Base-by-base conservation (phyloP, 1,284 basidiomycete species). In the Inonotus obliquus region DNA sequence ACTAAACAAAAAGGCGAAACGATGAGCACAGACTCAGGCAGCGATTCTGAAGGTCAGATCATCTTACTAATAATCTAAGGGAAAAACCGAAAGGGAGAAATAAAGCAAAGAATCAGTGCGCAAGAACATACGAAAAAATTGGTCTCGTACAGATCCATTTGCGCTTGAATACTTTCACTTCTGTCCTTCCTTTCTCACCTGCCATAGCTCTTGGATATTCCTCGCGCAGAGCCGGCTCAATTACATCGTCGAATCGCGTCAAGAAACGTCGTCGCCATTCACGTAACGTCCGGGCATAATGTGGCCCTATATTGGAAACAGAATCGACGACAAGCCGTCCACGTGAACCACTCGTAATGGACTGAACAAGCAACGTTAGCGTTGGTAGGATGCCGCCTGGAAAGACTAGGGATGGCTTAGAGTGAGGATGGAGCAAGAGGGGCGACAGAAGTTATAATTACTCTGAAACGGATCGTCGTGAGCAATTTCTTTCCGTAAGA, bases 201-300 rank as follows among this genome's bases (percentile, higher is more conserved):
- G 59, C 51, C 76, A 83, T 81, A 17, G 81, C 74, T 13, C 79
- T 77, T 0, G 84, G 83, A 69, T 91, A 85, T 66, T 90, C 86
- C 23, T 75, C 74, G 62, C 80, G 76, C 57, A 93, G 73, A 0
- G 87, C 82, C 1, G 86, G 85, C 1, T 80, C 78, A 59, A 92
- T 84, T 45, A 81, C 77, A 44, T 72, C 73, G 45, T 88, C 83
- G 70, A 91, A 94, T n/a, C 71, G 71, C n/a, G 75, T 72, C 55
- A 83, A 74, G 74, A 92, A 93, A 2, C 87, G 78, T 25, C 75
- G 69, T 19, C 85, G 77, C 91, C 91, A 93, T 75, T 92, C 89
- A n/a, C 90, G 79, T n/a, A 93, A 77, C 4, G 91, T 92, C 4
- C 90, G 81, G 2, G 89, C 83, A 71, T 93, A 93, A 72, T 93